Evolutionary conservation across 495 filamentous ascomycete species (phyloP).

Genomic region (Glutinoglossum americanum): DNA sequence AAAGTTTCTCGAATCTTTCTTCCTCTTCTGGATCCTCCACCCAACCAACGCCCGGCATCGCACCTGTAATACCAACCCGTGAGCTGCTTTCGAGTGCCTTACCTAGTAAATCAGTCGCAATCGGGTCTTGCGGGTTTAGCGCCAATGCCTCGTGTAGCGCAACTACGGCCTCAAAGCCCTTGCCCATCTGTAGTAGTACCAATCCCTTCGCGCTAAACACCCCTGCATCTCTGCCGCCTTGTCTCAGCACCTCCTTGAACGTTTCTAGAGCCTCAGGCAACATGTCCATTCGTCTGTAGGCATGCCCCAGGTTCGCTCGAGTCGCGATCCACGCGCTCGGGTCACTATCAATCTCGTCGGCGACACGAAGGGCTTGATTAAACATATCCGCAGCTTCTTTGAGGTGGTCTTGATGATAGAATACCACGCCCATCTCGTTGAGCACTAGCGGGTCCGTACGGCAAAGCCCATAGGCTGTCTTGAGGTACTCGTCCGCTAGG

Average conservation of each 20-base stretch:
- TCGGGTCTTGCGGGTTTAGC: slow-evolving; percentile 20
- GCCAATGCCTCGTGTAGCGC: slow-evolving; percentile 23
- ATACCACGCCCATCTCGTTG: slow-evolving; percentile 86
- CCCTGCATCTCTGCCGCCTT: slow-evolving; percentile 49
- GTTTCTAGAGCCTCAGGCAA: slow-evolving; percentile 50
- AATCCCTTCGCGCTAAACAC: slow-evolving; percentile 43
- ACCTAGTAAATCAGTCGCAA: slow-evolving; percentile 19
- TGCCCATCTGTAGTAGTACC: slow-evolving; percentile 21
- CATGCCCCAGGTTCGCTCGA: slow-evolving; percentile 73
- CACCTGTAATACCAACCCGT: neutral
- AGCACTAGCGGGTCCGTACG: slow-evolving; percentile 69
- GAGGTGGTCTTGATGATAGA: slow-evolving; percentile 75
- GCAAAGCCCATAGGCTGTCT: slow-evolving; percentile 58
- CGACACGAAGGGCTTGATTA: slow-evolving; percentile 47
- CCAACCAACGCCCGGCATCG: neutral
- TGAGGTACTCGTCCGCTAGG: slow-evolving; percentile 87
- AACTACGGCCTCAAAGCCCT: slow-evolving; percentile 17
- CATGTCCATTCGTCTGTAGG: slow-evolving; percentile 49
- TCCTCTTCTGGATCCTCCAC: neutral
- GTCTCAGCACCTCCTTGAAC: slow-evolving; percentile 63
- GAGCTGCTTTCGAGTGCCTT: slow-evolving; percentile 18
- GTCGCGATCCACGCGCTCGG: slow-evolving; percentile 71
- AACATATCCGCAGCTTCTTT: slow-evolving; percentile 54
- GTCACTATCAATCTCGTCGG: slow-evolving; percentile 59
- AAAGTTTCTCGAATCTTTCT: slow-evolving; percentile 1